Base-by-base conservation (phyloP, 2,329 filamentous ascomycete species). In the Raffaelea arxii region DNA sequence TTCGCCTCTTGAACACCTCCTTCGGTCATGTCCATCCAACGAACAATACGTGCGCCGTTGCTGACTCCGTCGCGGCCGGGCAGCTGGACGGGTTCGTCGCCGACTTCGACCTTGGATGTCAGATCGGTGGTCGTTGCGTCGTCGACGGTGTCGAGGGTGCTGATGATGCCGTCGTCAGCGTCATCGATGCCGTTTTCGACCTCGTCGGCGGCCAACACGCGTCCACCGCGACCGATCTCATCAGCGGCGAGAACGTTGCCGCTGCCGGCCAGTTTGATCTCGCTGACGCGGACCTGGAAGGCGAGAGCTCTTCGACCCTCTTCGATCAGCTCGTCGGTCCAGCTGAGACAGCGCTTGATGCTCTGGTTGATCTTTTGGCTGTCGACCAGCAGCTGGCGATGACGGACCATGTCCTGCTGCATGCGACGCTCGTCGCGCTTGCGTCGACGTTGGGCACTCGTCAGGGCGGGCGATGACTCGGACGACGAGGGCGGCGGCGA, bases 341-440 rank as follows among this genome's bases (percentile, higher is more conserved):
- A 91, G 54, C 82, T 81, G 27, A 96, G 73, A 62, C 92, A 98
- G 41, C 87, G 77, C 62, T 88, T 94, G 40, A 98, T 75, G 61
- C 86, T 94, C 62, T 94, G 86, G 60, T 96, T 97, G 72, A 97
- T 89, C 67, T 89, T 94, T 59, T 96, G 89, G 54, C 85, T 92
- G 61, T 95, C 90, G 35, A 89, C 71, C 9, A 98, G 76, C 1
- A 97, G 71, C 58, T 95, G 84, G 54, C 89, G 86, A 61, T 98
- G 92, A 59, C 90, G 91, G 4, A 82, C 77, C 1, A 98, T 73
- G 62, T 98, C 92, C 4, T 89, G 73, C 55, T 84, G 78, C n/a
- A 97, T 71, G 25, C 87, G 79, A 54, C 83, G 83, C 60, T 95
- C 88, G 53, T 97, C 91, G 45, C 77, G 77, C 42, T 78, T 75